phyloP scores from a whole-genome alignment of 768 basidiomycete species.

The Guyanaporus albipodus region DNA sequence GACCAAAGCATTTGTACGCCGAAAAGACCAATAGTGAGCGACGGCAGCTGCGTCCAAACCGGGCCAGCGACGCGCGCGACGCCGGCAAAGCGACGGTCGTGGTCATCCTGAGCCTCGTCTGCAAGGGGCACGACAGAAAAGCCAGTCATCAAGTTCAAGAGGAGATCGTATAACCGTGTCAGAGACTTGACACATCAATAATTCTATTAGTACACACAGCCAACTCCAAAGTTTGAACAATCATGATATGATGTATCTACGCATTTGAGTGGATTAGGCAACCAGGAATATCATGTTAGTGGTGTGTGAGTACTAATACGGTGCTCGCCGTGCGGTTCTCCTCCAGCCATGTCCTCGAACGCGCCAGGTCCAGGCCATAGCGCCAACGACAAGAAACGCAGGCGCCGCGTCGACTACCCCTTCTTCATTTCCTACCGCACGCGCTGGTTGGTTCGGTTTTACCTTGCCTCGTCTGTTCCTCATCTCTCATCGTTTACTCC shows the following conservation, averaged over 20 bases:
- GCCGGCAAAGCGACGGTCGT: slow-evolving; percentile 44
- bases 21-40: slow-evolving; percentile 71
- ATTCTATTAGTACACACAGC: too few relatives aligned
- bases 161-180: too few relatives aligned
- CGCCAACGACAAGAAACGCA: slow-evolving; percentile 31
- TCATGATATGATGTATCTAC: too few relatives aligned
- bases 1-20: slow-evolving; percentile 92
- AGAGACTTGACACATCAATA: background rate
- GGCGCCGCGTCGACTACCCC: slow-evolving; percentile 49
- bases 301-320: too few relatives aligned
- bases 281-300: too few relatives aligned
- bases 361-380: too few relatives aligned
- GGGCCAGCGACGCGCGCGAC: slow-evolving; percentile 64
- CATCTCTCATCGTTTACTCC: too few relatives aligned
- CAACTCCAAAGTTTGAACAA: too few relatives aligned
- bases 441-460: too few relatives aligned
- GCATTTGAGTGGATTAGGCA: too few relatives aligned
- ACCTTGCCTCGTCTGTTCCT: slow-evolving; percentile 1
- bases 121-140: slow-evolving; percentile 45
- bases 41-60: slow-evolving; percentile 58
- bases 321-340: too few relatives aligned
- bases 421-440: slow-evolving; percentile 64
- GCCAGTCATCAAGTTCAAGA: slow-evolving; percentile 47
- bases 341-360: too few relatives aligned
- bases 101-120: slow-evolving; percentile 38